These are phyloP conservation scores for Fusarium falciforme DNA, from an alignment of 2,329 filamentous ascomycete genomes.

Conservation along the genomic window DNA sequence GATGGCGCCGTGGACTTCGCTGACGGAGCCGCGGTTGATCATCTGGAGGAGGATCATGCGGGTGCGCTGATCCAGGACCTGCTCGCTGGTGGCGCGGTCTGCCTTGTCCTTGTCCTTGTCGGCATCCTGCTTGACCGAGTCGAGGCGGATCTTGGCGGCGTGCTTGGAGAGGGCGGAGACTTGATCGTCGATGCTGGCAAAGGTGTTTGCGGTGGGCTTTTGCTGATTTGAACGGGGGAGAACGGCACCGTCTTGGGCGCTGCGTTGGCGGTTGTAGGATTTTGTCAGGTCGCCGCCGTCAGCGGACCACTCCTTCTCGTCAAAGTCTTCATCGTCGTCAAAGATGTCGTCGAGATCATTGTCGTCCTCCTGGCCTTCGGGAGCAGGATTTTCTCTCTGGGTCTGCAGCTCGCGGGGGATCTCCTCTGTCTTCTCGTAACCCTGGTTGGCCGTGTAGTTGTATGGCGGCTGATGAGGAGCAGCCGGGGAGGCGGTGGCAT, in stretches of 20 bases:
- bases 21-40: constrained; percentile 90
- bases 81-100: constrained; percentile 92
- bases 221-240: constrained; percentile 81
- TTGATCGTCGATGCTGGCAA: constrained; percentile 85
- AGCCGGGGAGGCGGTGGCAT: constrained; percentile 48
- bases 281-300: constrained; percentile 80
- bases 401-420: constrained; percentile 48
- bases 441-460: constrained; percentile 56
- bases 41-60: constrained; percentile 96
- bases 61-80: constrained; percentile 93
- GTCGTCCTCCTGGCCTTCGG: constrained; percentile 37
- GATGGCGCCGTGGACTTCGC: constrained; percentile 93
- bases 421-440: constrained; percentile 55
- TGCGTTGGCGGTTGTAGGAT: constrained; percentile 86
- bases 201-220: constrained; percentile 82
- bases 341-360: constrained; percentile 46
- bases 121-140: constrained; percentile 66
- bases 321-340: constrained; percentile 66
- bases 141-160: constrained; percentile 85
- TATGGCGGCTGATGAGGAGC: constrained; percentile 60
- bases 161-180: constrained; percentile 86
- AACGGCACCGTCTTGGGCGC: constrained; percentile 65
- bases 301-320: constrained; percentile 72
- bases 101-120: constrained; percentile 83
- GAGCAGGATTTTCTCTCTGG: constrained; percentile 40